phyloP scores from a whole-genome alignment of 1,139 yeast genomes.

The Taiozyma sp. region DNA sequence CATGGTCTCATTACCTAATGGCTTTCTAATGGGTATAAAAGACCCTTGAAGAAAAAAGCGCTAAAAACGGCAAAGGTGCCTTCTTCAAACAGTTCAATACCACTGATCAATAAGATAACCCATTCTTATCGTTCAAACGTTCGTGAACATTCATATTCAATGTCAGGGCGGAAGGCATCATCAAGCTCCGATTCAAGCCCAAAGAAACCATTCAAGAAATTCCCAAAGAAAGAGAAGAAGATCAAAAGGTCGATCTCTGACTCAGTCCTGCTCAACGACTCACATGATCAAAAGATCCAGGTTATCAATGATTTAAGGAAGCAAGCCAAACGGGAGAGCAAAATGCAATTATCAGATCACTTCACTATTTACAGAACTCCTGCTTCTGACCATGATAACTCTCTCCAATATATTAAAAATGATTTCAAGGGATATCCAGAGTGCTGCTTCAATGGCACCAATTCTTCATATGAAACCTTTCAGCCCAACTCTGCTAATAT shows the following conservation, averaged over 20 bases:
- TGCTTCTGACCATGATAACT: background rate
- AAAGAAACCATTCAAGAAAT: background rate
- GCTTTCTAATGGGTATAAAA: slow-evolving; percentile 5
- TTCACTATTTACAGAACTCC: background rate
- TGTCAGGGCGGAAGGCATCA: background rate
- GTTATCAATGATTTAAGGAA: background rate
- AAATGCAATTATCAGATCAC: background rate
- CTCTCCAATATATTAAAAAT: background rate
- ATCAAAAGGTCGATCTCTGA: background rate
- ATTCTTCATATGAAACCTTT: background rate
- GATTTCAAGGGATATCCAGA: background rate
- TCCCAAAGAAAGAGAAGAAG: background rate
- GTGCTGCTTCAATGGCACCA: slow-evolving; percentile 2
- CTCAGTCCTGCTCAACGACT: background rate
- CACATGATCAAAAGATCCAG: background rate
- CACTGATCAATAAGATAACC: background rate
- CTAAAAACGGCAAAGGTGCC: background rate
- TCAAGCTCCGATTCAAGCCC: background rate
- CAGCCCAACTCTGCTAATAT: background rate
- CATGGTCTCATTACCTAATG: background rate
- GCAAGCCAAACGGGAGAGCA: background rate
- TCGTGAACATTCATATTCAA: background rate
- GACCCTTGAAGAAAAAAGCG: background rate
- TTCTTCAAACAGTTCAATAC: background rate
- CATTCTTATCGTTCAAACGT: background rate